These are phyloP conservation scores for Eucalyptus curtisii DNA, from an alignment of 345 rosid genomes.

Conservation along the genomic window DNA sequence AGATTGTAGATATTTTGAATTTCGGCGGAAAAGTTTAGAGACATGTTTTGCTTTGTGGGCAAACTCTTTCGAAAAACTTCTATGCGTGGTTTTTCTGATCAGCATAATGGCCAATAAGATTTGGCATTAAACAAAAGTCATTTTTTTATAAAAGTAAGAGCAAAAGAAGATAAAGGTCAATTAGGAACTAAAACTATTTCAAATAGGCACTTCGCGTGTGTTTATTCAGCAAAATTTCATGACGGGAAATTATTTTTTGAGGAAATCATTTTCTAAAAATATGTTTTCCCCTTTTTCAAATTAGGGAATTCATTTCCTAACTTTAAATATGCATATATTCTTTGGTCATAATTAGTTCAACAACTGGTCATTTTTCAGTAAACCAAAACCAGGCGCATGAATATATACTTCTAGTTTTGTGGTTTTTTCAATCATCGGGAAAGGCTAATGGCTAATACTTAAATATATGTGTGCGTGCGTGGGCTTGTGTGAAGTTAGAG, in stretches of 20 bases:
- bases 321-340: background rate
- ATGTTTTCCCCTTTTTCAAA: too few species aligned
- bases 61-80: background rate
- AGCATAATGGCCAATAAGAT: background rate
- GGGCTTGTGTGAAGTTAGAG: background rate
- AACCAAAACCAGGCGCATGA: too few species aligned
- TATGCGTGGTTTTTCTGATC: background rate
- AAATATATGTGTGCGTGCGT: background rate
- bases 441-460: background rate
- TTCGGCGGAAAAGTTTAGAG: background rate
- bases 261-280: too few species aligned
- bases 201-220: accelerated
- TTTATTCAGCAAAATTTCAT: background rate
- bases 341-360: too few species aligned
- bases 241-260: too few species aligned
- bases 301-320: too few species aligned
- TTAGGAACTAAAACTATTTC: background rate
- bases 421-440: background rate
- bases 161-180: background rate
- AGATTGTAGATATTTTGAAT: background rate
- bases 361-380: background rate
- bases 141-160: too few species aligned
- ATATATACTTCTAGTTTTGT: too few species aligned
- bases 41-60: background rate
- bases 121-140: background rate